Conservation (phyloP, 2,329 filamentous ascomycete species). For the Ophiostoma triangulosporum region DNA sequence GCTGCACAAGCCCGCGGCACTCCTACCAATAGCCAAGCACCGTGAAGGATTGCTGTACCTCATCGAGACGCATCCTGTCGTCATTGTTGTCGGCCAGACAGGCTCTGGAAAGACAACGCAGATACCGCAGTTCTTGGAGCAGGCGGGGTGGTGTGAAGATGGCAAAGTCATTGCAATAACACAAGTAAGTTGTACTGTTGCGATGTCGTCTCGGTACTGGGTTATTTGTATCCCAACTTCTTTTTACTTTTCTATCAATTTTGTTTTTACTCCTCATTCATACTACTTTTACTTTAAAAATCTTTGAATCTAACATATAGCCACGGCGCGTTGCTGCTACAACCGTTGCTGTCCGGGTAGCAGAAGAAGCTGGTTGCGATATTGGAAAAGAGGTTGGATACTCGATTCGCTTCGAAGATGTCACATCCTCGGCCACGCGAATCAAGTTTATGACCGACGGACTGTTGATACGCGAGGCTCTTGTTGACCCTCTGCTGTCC, state of each 20-base stretch:
- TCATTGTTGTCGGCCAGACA: constrained; percentile 84
- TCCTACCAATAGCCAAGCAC: constrained; percentile 80
- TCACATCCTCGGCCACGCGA: constrained; percentile 68
- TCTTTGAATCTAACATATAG: constrained; percentile 27
- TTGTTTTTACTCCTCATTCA: neutral
- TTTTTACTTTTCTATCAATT: neutral
- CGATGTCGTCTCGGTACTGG: too few species aligned
- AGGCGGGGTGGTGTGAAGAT: constrained; percentile 76
- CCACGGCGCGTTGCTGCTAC: constrained; percentile 83
- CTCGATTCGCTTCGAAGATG: constrained; percentile 84
- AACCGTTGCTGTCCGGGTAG: constrained; percentile 76
- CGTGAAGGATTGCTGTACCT: constrained; percentile 69
- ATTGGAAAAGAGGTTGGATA: constrained; percentile 87
- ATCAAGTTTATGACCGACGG: constrained; percentile 97
- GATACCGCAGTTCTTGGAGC: constrained; percentile 79
- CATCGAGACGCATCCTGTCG: constrained; percentile 71
- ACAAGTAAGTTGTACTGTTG: constrained; percentile 41
- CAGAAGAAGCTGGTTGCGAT: constrained; percentile 76
- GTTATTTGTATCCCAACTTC: neutral
- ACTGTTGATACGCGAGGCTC: constrained; percentile 75
- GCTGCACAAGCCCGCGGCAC: constrained; percentile 68
- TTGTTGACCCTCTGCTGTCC: constrained; percentile 82
- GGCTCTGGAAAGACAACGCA: constrained; percentile 95
- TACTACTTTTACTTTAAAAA: neutral
- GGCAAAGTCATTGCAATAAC: constrained; percentile 79